phyloP scores from a whole-genome alignment of 2,329 filamentous ascomycete genomes.

The Sodiomyces alkalinus region DNA sequence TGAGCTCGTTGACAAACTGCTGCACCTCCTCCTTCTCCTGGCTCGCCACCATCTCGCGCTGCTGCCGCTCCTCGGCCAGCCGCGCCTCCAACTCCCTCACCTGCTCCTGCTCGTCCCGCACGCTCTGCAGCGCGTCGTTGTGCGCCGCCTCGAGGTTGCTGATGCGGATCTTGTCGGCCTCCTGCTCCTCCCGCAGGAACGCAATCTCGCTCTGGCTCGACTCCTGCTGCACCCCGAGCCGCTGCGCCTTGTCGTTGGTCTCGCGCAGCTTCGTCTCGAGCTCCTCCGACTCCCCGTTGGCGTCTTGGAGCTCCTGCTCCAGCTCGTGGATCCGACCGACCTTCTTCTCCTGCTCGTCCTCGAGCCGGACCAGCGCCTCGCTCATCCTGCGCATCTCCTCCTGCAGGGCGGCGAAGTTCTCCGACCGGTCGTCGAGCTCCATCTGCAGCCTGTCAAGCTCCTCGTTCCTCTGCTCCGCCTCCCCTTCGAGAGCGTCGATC shows the following conservation, averaged over 20 bases:
- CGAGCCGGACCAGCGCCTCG: constrained; percentile 70
- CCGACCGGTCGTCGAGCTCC: constrained; percentile 60
- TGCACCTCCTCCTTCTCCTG: constrained; percentile 93
- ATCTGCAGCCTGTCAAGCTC: constrained; percentile 55
- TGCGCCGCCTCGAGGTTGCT: constrained; percentile 78
- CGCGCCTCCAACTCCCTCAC: constrained; percentile 56
- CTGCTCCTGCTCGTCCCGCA: constrained; percentile 76
- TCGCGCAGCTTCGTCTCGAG: constrained; percentile 75
- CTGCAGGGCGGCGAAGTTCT: constrained; percentile 85
- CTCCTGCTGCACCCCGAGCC: constrained; percentile 81
- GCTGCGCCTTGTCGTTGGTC: constrained; percentile 73
- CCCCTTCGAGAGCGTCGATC: constrained; percentile 51
- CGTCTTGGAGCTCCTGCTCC: constrained; percentile 67
- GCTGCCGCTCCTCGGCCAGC: constrained; percentile 66
- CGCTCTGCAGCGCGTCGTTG: constrained; percentile 58
- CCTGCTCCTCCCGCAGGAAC: constrained; percentile 92
- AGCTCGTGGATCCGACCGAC: constrained; percentile 65
- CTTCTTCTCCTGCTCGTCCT: constrained; percentile 77
- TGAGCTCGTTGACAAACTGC: constrained; percentile 83
- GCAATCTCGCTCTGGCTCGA: constrained; percentile 85
- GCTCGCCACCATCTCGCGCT: constrained; percentile 73
- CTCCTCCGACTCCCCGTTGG: constrained; percentile 74
- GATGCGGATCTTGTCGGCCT: constrained; percentile 94
- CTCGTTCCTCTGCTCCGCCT: constrained; percentile 56
- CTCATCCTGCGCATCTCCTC: constrained; percentile 87